Evolutionary conservation across 768 basidiomycete genomes (phyloP).

Genomic region (Mycena maculata): DNA sequence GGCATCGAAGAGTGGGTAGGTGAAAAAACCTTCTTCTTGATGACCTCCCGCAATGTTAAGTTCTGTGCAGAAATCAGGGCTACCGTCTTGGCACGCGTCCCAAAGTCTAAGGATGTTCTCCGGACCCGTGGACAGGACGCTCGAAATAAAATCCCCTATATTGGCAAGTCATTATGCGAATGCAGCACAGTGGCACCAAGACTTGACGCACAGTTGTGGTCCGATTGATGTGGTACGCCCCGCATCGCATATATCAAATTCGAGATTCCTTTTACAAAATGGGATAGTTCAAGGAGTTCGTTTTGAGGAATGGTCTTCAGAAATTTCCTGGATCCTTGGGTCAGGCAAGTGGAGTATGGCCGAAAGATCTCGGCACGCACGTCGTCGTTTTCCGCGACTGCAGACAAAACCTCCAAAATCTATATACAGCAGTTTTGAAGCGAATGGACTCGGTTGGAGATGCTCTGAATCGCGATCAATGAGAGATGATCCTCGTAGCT

Average conservation of each 20-base stretch:
- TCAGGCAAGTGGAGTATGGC: neutral
- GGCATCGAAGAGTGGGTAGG: neutral
- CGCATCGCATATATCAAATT: neutral
- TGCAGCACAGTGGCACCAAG: too few relatives aligned
- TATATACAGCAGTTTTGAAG: neutral
- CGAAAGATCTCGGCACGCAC: neutral
- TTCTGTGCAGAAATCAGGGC: neutral
- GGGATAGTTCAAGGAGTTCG: neutral
- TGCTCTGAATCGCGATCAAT: neutral
- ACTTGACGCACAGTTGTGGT: neutral
- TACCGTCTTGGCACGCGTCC: neutral
- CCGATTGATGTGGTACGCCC: neutral
- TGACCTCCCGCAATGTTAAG: neutral
- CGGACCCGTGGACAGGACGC: conserved; percentile 6
- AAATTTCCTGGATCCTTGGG: neutral
- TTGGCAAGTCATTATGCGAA: too few relatives aligned
- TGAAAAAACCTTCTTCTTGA: neutral
- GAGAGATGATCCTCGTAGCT: neutral
- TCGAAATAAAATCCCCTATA: conserved; percentile 1
- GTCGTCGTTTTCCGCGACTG: neutral
- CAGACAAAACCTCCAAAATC: conserved; percentile 6
- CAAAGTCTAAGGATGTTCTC: conserved; percentile 6
- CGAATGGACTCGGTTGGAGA: conserved; percentile 10
- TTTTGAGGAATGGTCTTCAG: neutral
- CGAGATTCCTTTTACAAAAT: neutral